Base-by-base conservation (phyloP, 1,284 basidiomycete species). In the Malassezia caprae region DNA sequence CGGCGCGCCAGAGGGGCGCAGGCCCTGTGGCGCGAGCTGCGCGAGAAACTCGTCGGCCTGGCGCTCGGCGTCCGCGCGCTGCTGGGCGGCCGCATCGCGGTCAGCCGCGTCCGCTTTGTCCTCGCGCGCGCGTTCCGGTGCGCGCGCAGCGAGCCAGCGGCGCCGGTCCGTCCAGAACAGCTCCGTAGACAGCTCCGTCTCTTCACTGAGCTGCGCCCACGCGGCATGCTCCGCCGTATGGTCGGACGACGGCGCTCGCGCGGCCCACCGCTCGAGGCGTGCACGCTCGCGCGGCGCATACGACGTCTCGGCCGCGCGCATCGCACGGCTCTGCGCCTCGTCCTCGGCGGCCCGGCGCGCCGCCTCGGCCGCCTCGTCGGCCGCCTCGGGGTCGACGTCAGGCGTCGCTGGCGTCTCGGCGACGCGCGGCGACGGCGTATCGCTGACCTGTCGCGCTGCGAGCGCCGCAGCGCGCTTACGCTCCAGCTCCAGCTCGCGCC, bases 41-140 rank as follows among this genome's bases (percentile, higher is more conserved):
- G 62, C 68, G 12, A 71, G 48, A 52, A 72, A 71, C 8, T 55
- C 56, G 39, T 73, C 68, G 6, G 64, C 61, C 53, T 71, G 71
- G 12, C 56, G 39, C 44, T 53, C 51, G 2, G 62, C 67, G 6
- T 53, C 42, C 6, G 50, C 56, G 41, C 52, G 52, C 27, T 71
- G 68, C 11, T 58, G 55, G 1, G 40, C 47, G 42, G 67, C 60
- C 3, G 53, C 48, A 8, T 24, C 35, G 8, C 62, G 56, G 35
- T 69, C 69, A 0, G 46, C 45, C 8, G 58, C 59, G 53, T 73
- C 67, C 3, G 59, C 65, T 21, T 60, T 59, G 23, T 62, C 56
- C 26, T 68, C 71, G 13, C 67, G 56, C 8, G 51, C 41, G 13
- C 63, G 47, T 13, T 55, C 53, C 4, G 48, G 42, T 17, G 56